Conservation (phyloP, 805 yeast genomes). For the Blastobotrys mokoenaii region DNA sequence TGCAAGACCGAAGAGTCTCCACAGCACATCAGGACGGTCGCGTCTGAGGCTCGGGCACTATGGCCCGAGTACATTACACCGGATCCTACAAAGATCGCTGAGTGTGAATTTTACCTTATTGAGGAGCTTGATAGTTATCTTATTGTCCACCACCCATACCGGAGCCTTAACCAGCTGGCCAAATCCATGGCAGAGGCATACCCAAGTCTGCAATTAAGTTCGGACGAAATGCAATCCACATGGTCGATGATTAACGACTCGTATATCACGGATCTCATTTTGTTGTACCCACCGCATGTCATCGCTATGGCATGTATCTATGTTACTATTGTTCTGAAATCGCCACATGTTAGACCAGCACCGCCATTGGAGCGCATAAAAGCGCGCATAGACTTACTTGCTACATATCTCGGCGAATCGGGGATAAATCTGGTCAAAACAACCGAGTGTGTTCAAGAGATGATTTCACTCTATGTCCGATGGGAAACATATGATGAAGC, state of each 20-base stretch:
- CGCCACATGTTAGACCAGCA: constrained; percentile 26
- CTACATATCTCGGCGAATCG: constrained; percentile 62
- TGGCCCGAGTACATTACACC: constrained; percentile 96
- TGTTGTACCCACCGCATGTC: constrained; percentile 82
- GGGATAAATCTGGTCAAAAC: constrained; percentile 72
- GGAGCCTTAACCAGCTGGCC: constrained; percentile 26
- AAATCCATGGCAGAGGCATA: constrained; percentile 46
- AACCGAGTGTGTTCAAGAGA: constrained; percentile 75
- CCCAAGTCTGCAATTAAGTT: constrained; percentile 33
- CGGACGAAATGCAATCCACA: constrained; percentile 63
- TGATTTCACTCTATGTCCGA: constrained; percentile 68
- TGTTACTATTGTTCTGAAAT: constrained; percentile 53
- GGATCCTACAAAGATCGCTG: constrained; percentile 86
- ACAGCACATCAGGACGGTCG: constrained; percentile 77
- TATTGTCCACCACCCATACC: constrained; percentile 35
- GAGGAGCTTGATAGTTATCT: constrained; percentile 58
- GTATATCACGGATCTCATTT: constrained; percentile 76
- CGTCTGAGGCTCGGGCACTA: constrained; percentile 73
- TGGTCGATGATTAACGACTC: constrained; percentile 91
- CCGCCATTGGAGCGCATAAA: constrained; percentile 30
- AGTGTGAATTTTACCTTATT: constrained; percentile 86
- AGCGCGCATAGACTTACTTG: constrained; percentile 45
- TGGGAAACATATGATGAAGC: constrained; percentile 78
- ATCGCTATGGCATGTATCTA: constrained; percentile 78
- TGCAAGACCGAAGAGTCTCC: constrained; percentile 95